Evolutionary conservation across 176 grass and related monocot species (phyloP), one percentile per base, ranked within the genome.

Genomic region (Hyparrhenia diplandra): DNA sequence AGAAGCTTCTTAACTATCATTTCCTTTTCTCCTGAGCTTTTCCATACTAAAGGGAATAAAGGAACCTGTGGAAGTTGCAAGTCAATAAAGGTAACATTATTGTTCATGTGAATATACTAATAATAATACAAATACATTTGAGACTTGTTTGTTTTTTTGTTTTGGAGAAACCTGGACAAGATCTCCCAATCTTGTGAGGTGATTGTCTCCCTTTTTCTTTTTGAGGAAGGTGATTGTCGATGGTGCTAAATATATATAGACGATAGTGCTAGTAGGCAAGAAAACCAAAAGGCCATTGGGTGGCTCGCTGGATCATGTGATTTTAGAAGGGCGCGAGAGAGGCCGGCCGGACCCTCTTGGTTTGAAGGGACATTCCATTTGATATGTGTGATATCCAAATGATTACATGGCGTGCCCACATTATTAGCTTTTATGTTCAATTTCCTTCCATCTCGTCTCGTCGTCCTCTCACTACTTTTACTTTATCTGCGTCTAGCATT

Each of bases 301-400:
- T 87, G 67, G 66, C 39, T 84, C 70, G 23, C n/a, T 43, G 40
- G 13, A 25, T 66, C 61, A 54, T 85, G 81, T 87, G 77, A 52
- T 34, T 66, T 77, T 85, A 77, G 85, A n/a, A 63, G 24, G 47
- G 59, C 73, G 65, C 30, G 54, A 47, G 21, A 31, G 75, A 45
- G 39, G 40, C 36, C 8, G 55, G 37, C 37, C 55, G 29, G 10
- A 20, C 76, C 62, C 42, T 45, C 21, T 79, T 67, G 30, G 43
- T 45, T 18, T 54, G 64, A 80, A 69, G 64, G 46, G 78, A 80
- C 64, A 69, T 37, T 80, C 78, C 78, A 40, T 55, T 80, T 55
- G 78, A 80, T 68, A 69, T 75, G 73, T 30, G 84, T 45, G 63
- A 83, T 77, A 12, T 81, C 80, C 75, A 60, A 86, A 92, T 92